Base-by-base conservation (phyloP, 805 yeast species). In the Vanderwaltozyma yarrowii region DNA sequence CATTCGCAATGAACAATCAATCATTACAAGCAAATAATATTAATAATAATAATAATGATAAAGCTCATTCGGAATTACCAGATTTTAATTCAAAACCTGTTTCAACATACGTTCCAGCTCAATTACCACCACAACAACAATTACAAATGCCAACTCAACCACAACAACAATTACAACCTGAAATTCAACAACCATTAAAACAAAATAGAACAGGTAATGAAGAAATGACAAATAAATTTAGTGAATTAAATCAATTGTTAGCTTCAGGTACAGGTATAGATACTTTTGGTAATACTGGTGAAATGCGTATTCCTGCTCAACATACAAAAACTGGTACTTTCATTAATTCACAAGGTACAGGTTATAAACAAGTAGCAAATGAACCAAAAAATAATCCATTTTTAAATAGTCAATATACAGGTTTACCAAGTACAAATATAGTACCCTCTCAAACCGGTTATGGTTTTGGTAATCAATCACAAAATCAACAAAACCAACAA, bases 211-310 rank as follows among this genome's bases (percentile, higher is more conserved):
- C 80, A 1, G 80, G 80, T 13, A 67, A 72, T 20, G 73, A 72
- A 51, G 65, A 62, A 41, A 70, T 76, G 52, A 71, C 74, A 43
- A 75, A 74, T 32, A 67, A 73, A 52, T 62, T 74, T 69, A 67
- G 86, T 44, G 88, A 83, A 43, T 71, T 89, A 54, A 87, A 87
- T 64, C 71, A 73, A 38, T 67, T 88, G 38, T 66, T 89, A 46
- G 85, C 92, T 11, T 74, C 76, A 32, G 96, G 95, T 21, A 84
- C 95, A 0, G 96, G 95, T 24, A 68, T 86, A 40, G 98, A 88
- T 64, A 88, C 96, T 0, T 92, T 84, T 60, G 64, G 66, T 47
- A 61, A 58, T 39, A 56, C 57, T 4, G 62, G 64, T 33, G 57
- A 58, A 13, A 49, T 69, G 7, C 78, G 96, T 64, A 74, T 89